Base-by-base conservation (phyloP, 1,139 yeast genomes). In the Pichia sorboxylosa region DNA sequence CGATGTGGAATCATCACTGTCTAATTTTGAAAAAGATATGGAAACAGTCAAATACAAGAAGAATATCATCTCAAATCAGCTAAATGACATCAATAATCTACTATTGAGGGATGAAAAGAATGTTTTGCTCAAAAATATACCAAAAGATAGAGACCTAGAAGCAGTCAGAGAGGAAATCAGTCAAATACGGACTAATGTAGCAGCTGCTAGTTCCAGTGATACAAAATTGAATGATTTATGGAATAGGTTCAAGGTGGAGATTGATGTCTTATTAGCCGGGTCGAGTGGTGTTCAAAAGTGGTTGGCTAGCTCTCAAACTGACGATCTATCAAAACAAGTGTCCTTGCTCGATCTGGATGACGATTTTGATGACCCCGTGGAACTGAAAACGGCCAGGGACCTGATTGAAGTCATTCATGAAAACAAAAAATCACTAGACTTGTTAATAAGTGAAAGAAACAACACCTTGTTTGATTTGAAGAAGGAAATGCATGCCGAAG, bases 401-500 rank as follows among this genome's bases (percentile, higher is more conserved):
- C 59, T 77, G 17, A 59, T 59, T 27, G 53, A 57, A 11, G 51
- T n/a, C 4, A 31, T 72, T 15, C 70, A 73, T 34, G 68, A 69
- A 18, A 44, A 61, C 30, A 48, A 64, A 23, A 54, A 53, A 21
- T 63, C 61, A 34, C 49, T 75, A 38, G 65, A 64, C 26, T 57
- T 61, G 36, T 39, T 78, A 24, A 67, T 69, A 45, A 61, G 68
- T 21, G 90, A 80, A 48, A 73, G 93, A 34, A 55, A 59, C 14
- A 63, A 72, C 28, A 64, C 79, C 3, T 61, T 82, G 28, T 64
- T 64, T 3, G 83, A 74, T 31, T 64, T 87, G 49, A 85, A 84
- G 50, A 66, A 62, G 6, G 70, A 69, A 34, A 76, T 83, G 26
- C 93, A 79, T 47, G 64, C 69, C 15, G 98, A 90, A 54, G 96